Evolutionary conservation across 176 grass and related monocot species (phyloP).

Genomic region (Aegilops umbellulata): DNA sequence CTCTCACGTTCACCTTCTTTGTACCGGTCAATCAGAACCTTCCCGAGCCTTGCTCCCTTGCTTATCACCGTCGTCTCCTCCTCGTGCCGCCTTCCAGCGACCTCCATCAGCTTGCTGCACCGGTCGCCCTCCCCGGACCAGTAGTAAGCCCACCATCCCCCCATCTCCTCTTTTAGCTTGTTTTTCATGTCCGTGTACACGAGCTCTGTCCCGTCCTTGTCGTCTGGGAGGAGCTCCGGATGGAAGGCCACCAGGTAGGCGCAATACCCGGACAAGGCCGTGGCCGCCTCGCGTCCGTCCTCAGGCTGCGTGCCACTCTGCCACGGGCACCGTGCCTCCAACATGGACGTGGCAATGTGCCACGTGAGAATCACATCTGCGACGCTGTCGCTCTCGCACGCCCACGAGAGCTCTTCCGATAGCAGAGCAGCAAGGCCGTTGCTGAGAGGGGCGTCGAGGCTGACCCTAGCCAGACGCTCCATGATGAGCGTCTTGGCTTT

Average conservation of each 20-base stretch:
- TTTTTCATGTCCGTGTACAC: not conserved
- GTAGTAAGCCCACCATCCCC: not conserved
- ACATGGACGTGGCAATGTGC: not conserved
- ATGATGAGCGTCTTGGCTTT: not conserved
- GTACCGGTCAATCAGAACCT: not conserved
- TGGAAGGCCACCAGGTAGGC: not conserved
- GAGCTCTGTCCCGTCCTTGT: not conserved
- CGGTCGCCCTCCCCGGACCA: not conserved
- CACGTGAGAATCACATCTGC: too few relatives aligned
- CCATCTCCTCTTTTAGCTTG: not conserved
- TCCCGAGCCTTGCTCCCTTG: not conserved
- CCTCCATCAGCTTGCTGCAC: not conserved
- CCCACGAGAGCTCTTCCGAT: too few relatives aligned
- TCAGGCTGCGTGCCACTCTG: too few relatives aligned
- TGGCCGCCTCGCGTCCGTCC: not conserved
- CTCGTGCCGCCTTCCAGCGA: not conserved
- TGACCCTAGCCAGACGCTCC: too few relatives aligned
- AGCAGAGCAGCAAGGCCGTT: not conserved
- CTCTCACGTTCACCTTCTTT: fast-evolving
- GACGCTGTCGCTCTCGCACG: too few relatives aligned
- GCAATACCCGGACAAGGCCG: not conserved
- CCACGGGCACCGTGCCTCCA: too few relatives aligned
- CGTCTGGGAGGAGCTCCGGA: not conserved
- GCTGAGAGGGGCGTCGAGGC: not conserved
- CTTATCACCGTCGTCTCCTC: not conserved